phyloP scores from a whole-genome alignment of 352 stramenopile genomes.

The Globisporangium splendens region DNA sequence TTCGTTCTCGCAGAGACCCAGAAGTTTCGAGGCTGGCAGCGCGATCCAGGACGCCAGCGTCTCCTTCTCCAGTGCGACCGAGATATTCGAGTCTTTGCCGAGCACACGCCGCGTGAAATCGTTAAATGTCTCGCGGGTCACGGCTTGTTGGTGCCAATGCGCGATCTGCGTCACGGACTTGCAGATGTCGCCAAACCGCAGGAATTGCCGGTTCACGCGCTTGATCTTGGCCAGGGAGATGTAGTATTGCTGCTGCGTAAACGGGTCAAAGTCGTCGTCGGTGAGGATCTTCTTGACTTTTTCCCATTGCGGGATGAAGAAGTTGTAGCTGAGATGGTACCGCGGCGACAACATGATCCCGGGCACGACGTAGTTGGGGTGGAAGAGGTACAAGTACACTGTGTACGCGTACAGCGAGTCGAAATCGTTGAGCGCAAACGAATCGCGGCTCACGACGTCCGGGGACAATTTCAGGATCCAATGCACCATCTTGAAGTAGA shows the following conservation, averaged over 20 bases:
- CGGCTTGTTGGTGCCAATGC: conserved; percentile 43
- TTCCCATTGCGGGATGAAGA: conserved; percentile 58
- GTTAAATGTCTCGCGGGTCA: conserved; percentile 52
- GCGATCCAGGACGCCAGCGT: conserved; percentile 57
- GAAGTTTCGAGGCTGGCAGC: conserved; percentile 41
- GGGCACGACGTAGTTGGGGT: conserved; percentile 57
- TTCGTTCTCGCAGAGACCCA: conserved; percentile 52
- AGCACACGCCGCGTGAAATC: conserved; percentile 62
- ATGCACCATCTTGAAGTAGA: conserved; percentile 69
- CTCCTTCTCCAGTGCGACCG: conserved; percentile 63
- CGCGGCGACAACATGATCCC: conserved; percentile 37
- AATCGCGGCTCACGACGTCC: conserved; percentile 61
- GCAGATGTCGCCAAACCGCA: conserved; percentile 56
- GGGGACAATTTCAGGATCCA: conserved; percentile 47
- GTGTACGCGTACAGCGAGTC: conserved; percentile 66
- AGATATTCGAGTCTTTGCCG: conserved; percentile 73
- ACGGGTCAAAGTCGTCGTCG: conserved; percentile 57
- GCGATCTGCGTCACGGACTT: conserved; percentile 44
- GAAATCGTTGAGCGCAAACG: conserved; percentile 73
- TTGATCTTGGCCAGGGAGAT: conserved; percentile 72
- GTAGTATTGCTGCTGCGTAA: conserved; percentile 70
- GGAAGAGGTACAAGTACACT: conserved; percentile 62
- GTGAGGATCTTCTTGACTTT: conserved; percentile 58
- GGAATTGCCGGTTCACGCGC: conserved; percentile 56
- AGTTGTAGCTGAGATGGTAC: conserved; percentile 56